Evolutionary conservation across 2,329 filamentous ascomycete species (phyloP), one percentile per base, ranked within the genome.

Genomic region (Fusarium sp.): DNA sequence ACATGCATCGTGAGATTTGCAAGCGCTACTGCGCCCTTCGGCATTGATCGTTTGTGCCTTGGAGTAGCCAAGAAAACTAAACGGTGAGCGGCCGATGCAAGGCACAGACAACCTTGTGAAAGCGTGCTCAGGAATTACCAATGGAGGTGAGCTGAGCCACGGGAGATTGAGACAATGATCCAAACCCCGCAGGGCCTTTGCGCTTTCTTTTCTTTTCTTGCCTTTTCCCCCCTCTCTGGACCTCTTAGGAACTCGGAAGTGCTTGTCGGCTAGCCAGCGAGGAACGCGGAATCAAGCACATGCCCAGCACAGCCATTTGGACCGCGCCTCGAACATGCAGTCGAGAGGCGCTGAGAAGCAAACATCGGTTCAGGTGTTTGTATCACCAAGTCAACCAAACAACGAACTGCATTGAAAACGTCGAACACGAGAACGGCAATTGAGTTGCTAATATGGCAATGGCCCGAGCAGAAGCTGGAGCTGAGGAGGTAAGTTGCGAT

Each of bases 201-300:
- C 67, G 27, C 56, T 42, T 45, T 45, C 16, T 16, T 20, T 34
- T 61, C 59, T 37, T 37, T 34, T 60, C 27, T 27, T 59, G 10
- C 13, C 9, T 2, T 14, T 27, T 31, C 31, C 13, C 29, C 54
- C 54, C 40, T 22, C 8, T 31, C 50, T 27, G 18, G 27, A 22
- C 62, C 40, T 62, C 60, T 61, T 0, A 27, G 62, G 10, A 58
- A 61, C 42, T 54, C 6, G 52, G 62, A 52, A 66, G 56, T 72
- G 35, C 14, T 54, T 20, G 34, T 74, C 71, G 62, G 40, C 69
- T 42, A 64, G 71, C 71, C 71, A 74, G 58, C 71, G 7, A 69
- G 38, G 18, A n/a, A 18, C 13, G 47, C 10, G 57, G 52, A 47
- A 62, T 69, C 37, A 13, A 54, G 29, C 61, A 74, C 64, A 72